These are phyloP conservation scores for Candida nemodendra DNA, from an alignment of 805 yeast genomes.

Conservation along the genomic window DNA sequence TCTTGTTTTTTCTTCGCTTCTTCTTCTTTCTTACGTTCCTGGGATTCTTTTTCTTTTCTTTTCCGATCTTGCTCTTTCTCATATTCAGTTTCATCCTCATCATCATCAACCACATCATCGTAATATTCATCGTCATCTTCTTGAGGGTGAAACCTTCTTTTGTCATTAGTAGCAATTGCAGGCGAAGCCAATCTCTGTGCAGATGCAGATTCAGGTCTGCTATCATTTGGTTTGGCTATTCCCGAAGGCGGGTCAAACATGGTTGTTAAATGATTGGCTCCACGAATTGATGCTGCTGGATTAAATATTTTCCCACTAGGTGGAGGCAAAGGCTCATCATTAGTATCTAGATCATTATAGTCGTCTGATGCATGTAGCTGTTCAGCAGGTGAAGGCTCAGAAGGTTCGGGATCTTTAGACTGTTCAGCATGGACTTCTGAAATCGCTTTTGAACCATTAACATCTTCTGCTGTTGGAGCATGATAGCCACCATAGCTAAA, in stretches of 20 bases:
- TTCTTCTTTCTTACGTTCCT: constrained; percentile 30
- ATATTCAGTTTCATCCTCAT: constrained; percentile 48
- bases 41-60: constrained; percentile 11
- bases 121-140: constrained; percentile 31
- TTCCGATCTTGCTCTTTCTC: constrained; percentile 36
- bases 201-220: background rate
- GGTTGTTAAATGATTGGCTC: constrained; percentile 21
- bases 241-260: constrained; percentile 32
- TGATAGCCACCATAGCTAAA: constrained; percentile 34
- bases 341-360: constrained; percentile 1
- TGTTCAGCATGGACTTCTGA: background rate
- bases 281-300: constrained; percentile 19
- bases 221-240: constrained; percentile 6
- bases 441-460: constrained; percentile 6
- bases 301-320: constrained; percentile 18
- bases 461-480: constrained; percentile 19
- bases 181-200: constrained; percentile 16
- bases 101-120: constrained; percentile 33
- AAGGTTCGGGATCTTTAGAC: constrained; percentile 1
- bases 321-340: constrained; percentile 20
- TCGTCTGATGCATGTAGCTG: too few species aligned
- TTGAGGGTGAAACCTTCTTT: constrained; percentile 27
- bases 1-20: constrained; percentile 23
- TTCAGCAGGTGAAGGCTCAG: constrained; percentile 2
- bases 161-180: constrained; percentile 25